Conservation (phyloP, 2,329 filamentous ascomycete species). For the Tolypocladium endophyticum region DNA sequence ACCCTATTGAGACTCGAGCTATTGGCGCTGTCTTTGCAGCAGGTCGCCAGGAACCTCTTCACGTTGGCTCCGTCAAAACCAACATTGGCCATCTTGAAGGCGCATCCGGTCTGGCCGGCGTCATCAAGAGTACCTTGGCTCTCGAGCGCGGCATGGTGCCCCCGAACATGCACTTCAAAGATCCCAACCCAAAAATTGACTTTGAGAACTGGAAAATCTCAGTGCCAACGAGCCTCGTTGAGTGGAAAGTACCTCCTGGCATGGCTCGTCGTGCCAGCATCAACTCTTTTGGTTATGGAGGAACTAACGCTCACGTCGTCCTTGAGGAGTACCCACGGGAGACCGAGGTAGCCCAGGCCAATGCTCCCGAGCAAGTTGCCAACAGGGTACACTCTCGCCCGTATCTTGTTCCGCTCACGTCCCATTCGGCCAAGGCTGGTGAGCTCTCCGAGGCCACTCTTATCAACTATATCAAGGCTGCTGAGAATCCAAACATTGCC, state of each 20-base stretch:
- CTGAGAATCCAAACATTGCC: not conserved
- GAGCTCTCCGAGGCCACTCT: not conserved
- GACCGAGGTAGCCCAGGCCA: not conserved
- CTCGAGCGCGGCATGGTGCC: not conserved
- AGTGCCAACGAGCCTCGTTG: not conserved
- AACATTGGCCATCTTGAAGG: not conserved
- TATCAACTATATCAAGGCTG: not conserved
- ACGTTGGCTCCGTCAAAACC: not conserved
- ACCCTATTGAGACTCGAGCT: slow-evolving; percentile 13
- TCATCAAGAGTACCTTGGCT: not conserved
- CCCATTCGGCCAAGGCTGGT: not conserved
- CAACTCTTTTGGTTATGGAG: not conserved
- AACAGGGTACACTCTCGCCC: not conserved
- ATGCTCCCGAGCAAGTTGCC: not conserved
- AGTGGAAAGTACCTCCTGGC: not conserved
- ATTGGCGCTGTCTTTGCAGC: slow-evolving; percentile 5
- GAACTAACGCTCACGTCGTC: not conserved
- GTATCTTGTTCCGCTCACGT: not conserved
- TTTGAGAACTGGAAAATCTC: not conserved
- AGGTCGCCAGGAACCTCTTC: not conserved
- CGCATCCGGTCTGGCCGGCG: not conserved
- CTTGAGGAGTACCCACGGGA: not conserved
- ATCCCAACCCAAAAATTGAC: not conserved
- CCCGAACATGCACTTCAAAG: not conserved
- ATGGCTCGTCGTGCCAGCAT: not conserved